Conservation (phyloP, 2,329 filamentous ascomycete species). For the Truncatella angustata region DNA sequence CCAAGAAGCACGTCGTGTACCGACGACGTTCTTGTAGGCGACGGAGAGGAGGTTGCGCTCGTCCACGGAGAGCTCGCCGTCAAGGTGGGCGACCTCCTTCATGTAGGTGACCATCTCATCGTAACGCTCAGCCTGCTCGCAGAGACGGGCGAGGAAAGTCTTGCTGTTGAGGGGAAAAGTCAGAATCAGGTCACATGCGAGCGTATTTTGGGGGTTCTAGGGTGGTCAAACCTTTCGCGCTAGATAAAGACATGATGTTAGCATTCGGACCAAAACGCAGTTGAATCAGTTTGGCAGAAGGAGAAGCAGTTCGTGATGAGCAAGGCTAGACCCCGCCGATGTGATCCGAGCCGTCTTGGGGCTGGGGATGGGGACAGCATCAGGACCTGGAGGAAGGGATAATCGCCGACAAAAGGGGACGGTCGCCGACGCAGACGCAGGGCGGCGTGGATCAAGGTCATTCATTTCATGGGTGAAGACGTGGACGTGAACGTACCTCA, state of each 20-base stretch:
- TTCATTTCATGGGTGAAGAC: not conserved
- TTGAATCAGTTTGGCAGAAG: conserved; percentile 25
- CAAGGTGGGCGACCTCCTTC: conserved; percentile 97
- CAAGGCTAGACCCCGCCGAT: not conserved
- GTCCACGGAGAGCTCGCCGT: conserved; percentile 82
- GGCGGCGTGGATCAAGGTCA: conserved; percentile 23
- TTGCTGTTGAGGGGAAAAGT: conserved; percentile 67
- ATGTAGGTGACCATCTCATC: conserved; percentile 99
- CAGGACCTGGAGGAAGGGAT: not conserved
- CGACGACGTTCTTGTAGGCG: conserved; percentile 99
- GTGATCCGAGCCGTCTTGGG: not conserved
- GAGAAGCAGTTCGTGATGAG: conserved; percentile 14
- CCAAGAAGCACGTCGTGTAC: conserved; percentile 97
- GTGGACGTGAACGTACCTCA: conserved; percentile 66
- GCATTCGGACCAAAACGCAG: conserved; percentile 16
- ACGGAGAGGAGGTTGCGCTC: conserved; percentile 98
- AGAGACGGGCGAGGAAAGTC: conserved; percentile 99
- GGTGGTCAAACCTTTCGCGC: conserved; percentile 65
- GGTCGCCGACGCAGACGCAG: not conserved
- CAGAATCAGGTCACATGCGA: not conserved
- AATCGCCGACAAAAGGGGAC: not conserved
- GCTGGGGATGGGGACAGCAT: not conserved
- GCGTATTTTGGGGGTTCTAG: conserved; percentile 15
- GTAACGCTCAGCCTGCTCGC: conserved; percentile 99
- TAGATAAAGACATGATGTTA: conserved; percentile 37